Base-by-base conservation (phyloP, 345 rosid genomes). In the Eucalyptus dawsonii region DNA sequence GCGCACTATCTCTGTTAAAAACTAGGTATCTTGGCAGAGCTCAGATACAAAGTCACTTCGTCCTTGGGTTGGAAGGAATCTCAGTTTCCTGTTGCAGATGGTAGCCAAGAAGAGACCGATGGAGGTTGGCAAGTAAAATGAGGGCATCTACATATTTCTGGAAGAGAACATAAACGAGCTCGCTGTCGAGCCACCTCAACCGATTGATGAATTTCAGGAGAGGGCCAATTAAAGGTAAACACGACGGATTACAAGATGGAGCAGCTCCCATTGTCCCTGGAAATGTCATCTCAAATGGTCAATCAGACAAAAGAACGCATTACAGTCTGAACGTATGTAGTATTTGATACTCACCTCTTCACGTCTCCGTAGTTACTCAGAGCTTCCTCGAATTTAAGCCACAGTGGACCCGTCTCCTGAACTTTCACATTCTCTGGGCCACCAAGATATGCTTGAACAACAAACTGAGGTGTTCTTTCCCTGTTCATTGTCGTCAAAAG, bases 311-410 rank as follows among this genome's bases (percentile, higher is more conserved):
- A 31, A 76, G 56, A 51, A 29, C 42, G 7, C 54, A 13, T 21
- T 11, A 17, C 80, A 51, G 87, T 37, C n/a, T 87, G 58, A 50
- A n/a, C 22, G 11, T 3, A 17, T 49, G 58, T 3, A 42, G 54
- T 27, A 19, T 40, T 44, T 12, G 65, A 50, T 49, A 51, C 87
- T 50, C 91, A 96, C 98, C 94, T 95, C 92, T 95, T 95, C 60
- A 92, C 34, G 83, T 91, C 94, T 80, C 95, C 96, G 49, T 93
- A 97, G 88, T 90, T 91, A 89, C 95, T 89, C 93, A 97, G 90
- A 86, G 95, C 94, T 93, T 96, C 95, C 95, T 97, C 98, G 53
- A 97, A 95, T 92, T 97, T 95, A 88, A 94, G 94, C 98, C 98
- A 95, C 47, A 94, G 81, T 14, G 97, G 95, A 91, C 95, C 93